A percentile compares a stretch with the other conserved stretches of the same genome.
Conservation (phyloP, 345 rosid genomes). For the Eucalyptus rudis region DNA sequence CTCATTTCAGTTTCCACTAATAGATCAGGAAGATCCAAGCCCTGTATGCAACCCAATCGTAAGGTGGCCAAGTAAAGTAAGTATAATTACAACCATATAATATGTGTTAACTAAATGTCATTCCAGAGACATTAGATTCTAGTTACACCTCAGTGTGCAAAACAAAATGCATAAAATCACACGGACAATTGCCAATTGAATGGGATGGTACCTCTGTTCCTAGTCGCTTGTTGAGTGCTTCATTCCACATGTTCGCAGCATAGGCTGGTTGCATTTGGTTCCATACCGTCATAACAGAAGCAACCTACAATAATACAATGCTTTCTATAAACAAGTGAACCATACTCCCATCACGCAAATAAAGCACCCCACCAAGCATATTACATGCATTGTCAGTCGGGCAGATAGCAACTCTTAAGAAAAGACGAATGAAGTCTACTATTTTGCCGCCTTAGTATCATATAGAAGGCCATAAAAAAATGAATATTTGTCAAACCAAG, state of each 20-base stretch:
- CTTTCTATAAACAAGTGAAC: neutral
- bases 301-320: constrained; percentile 42
- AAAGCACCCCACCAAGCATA: neutral
- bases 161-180: neutral
- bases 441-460: neutral
- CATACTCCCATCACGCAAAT: neutral
- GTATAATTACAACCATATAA: neutral
- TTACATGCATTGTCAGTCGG: neutral
- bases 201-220: constrained; percentile 59
- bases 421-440: neutral
- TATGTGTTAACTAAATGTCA: neutral
- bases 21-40: constrained; percentile 68
- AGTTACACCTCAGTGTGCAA: neutral
- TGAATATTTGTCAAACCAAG: neutral
- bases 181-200: neutral
- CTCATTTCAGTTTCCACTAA: constrained; percentile 79
- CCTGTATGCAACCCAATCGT: constrained; percentile 24
- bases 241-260: constrained; percentile 95
- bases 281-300: constrained; percentile 97
- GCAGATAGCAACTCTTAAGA: neutral
- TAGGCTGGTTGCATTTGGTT: constrained; percentile 78
- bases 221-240: constrained; percentile 87
- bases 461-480: neutral
- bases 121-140: neutral
- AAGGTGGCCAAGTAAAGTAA: neutral